These are phyloP conservation scores for Naegleria gruberi DNA, from an alignment of 208 protist genomes.

Conservation along the genomic window DNA sequence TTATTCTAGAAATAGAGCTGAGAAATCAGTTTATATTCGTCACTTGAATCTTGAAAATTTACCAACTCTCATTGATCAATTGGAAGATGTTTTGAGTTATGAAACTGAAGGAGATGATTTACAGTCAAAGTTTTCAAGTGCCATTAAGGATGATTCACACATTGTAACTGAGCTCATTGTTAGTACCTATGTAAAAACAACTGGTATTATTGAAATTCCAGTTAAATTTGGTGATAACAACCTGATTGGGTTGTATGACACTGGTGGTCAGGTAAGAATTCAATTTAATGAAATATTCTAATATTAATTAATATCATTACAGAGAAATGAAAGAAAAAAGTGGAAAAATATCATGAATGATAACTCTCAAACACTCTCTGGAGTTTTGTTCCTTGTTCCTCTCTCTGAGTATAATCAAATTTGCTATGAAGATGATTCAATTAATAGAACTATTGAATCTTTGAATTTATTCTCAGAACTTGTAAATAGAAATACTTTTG, in stretches of 20 bases:
- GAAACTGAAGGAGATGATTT: background rate
- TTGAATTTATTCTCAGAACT: background rate
- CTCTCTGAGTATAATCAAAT: background rate
- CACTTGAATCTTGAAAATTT: background rate
- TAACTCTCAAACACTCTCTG: background rate
- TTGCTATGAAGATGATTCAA: constrained; percentile 17
- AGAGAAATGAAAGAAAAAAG: background rate
- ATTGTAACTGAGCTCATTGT: background rate
- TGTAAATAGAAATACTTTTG: background rate
- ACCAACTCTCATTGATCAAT: background rate
- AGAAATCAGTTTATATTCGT: background rate
- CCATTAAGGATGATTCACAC: background rate
- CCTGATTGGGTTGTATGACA: background rate
- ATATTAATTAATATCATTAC: no score
- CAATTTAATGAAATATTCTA: no score
- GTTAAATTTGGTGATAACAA: background rate
- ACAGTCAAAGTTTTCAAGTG: no score
- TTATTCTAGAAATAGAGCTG: no score
- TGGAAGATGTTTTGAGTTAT: background rate
- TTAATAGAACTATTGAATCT: background rate
- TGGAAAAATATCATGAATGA: background rate
- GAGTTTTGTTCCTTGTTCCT: background rate
- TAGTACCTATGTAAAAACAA: background rate
- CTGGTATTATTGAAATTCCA: background rate
- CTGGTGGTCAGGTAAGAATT: background rate